Evolutionary conservation across 208 protist genomes (phyloP), one percentile per base, ranked within the genome.

Genomic region (Acanthamoeba healyi): DNA sequence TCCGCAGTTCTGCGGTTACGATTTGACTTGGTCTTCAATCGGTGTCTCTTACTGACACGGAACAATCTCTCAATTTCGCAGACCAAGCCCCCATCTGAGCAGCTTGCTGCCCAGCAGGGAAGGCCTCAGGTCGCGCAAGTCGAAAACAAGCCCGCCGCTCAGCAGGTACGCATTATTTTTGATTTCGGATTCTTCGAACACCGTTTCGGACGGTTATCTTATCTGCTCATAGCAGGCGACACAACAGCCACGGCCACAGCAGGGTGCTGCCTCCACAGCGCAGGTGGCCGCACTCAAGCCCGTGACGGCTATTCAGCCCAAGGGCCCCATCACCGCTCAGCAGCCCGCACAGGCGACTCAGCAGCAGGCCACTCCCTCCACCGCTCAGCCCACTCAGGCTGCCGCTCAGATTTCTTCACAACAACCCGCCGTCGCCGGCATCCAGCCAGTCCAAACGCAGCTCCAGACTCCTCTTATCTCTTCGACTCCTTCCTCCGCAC

Each of bases 231-330:
- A 0, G 24, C 56, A 63, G 56, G n/a, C 65, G 7, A 74, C 65
- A 19, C 65, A 74, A 74, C 65, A 74, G 65, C 65, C 65, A 34
- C 65, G 65, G 65, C 65, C 65, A 74, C 65, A 74, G 65, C 65
- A 74, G 65, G 65, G 65, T 26, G 65, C 19, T 24, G 56, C 56
- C 65, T 24, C 65, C 22, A 32, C 32, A 42, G 65, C 32, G 29
- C 65, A 74, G 65, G 65, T 74, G 15, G 65, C 65, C 36, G 65
- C 29, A 10, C 65, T 40, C 34, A 74, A 74, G 65, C 65, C 65
- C 34, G 65, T 74, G 65, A 74, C 65, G 34, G 65, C 65, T 9
- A 74, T 74, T n/a, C 65, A 74, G 65, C 65, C 65, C 2, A 74
- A 74, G 65, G 56, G 56, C 6, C 56, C 56, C 15, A 63, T 63